These are phyloP conservation scores for Boletus subcaerulescens DNA, from an alignment of 768 basidiomycete species.

Conservation along the genomic window DNA sequence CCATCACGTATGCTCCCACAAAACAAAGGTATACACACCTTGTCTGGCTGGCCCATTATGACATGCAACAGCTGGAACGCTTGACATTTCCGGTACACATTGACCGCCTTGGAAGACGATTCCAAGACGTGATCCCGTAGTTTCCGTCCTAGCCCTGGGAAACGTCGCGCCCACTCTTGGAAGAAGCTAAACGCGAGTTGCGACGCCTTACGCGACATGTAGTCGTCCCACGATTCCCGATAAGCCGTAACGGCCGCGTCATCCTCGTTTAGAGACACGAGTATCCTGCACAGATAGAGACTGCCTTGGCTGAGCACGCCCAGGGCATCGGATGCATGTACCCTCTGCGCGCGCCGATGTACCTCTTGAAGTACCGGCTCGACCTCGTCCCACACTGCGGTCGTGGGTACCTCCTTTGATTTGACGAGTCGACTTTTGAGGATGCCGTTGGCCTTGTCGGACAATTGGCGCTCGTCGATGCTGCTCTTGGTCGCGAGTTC, in stretches of 20 bases:
- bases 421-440: conserved; percentile 72
- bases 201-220: conserved; percentile 78
- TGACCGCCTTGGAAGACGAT: conserved; percentile 58
- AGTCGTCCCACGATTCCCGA: conserved; percentile 66
- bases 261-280: conserved; percentile 37
- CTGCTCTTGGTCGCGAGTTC: conserved; percentile 66
- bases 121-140: conserved; percentile 60
- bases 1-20: background rate
- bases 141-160: conserved; percentile 62
- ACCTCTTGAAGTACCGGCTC: conserved; percentile 55
- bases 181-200: conserved; percentile 72
- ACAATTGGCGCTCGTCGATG: conserved; percentile 81
- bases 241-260: conserved; percentile 54
- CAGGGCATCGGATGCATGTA: conserved; percentile 60
- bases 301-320: conserved; percentile 64
- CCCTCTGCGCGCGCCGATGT: conserved; percentile 69
- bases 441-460: conserved; percentile 82
- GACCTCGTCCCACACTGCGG: conserved; percentile 29
- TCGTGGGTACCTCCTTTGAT: conserved; percentile 60
- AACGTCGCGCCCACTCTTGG: conserved; percentile 69
- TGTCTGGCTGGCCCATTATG: conserved; percentile 47
- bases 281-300: conserved; percentile 62
- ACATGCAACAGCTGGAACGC: conserved; percentile 68
- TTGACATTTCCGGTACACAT: conserved; percentile 74
- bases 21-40: conserved; percentile 13